Evolutionary conservation across 306 rosid genomes (phyloP), one percentile per base, ranked within the genome.

Genomic region (Benincasa hispida): DNA sequence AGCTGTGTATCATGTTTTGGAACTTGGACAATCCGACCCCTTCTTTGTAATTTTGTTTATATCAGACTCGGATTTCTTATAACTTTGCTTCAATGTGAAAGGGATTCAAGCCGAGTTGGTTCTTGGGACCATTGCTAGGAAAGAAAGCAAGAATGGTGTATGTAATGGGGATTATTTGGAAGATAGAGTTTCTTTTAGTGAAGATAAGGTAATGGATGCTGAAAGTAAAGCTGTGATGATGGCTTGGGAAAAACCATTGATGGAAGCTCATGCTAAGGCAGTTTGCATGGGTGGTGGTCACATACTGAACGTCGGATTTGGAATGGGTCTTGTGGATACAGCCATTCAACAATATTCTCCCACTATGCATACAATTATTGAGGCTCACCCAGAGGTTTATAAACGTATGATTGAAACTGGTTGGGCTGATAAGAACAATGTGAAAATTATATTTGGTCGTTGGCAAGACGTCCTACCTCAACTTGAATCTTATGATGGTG

Each of bases 261-360:
- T 94, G 99, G 99, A 94, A 85, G 97, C 97, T 53, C 99, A 92
- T 82, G 95, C 97, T 8, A 92, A 92, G 78, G 99, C 99, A 47
- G 89, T 90, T 83, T 90, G 97, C 81, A 89, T 92, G 5, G 95
- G 88, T 5, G 96, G 96, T 75, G 95, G 96, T 79, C 93, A 86
- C 79, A 56, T 92, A 8, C 84, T 92, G 78, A 94, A 90, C 84
- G 74, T 94, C 80, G 99, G 96, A 37, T 94, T 90, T 34, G 99
- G 97, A 72, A 94, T 92, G 97, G 99, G 96, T 24, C 90, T 94
- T 32, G 97, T 92, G 77, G 99, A 94, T 80, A 85, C 92, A 0
- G 96, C 97, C 70, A 94, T 88, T 81, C 96, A 88, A 80, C 90
- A 89, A 74, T 88, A 90, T 77, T 77, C 87, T 14, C 96, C 95